Evolutionary conservation across 2,329 filamentous ascomycete species (phyloP).

Genomic region (Teratosphaeria viscida): DNA sequence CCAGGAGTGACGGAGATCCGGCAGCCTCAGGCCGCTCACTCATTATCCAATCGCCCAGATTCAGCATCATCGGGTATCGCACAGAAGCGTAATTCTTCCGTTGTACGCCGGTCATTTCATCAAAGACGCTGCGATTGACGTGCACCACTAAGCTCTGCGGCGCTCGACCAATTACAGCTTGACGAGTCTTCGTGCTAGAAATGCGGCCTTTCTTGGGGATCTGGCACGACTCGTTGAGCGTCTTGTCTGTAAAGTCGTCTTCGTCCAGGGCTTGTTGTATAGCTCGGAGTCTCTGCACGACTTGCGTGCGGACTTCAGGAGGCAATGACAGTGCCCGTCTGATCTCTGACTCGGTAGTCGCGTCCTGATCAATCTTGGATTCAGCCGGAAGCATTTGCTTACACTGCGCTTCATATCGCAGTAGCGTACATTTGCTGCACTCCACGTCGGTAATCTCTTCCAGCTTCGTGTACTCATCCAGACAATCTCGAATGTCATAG

Average conservation of each 20-base stretch:
- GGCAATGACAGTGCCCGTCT: constrained; percentile 24
- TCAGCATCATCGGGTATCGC: constrained; percentile 60
- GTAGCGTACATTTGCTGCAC: constrained; percentile 79
- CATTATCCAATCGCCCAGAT: constrained; percentile 77
- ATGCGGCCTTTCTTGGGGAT: constrained; percentile 54
- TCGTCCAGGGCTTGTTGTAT: constrained; percentile 64
- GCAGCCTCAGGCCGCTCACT: constrained; percentile 23
- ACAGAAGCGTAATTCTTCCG: constrained; percentile 77
- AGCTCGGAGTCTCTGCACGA: constrained; percentile 48
- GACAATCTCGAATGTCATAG: constrained; percentile 65
- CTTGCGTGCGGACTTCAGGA: constrained; percentile 32
- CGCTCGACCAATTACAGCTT: constrained; percentile 72
- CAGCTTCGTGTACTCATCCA: constrained; percentile 75
- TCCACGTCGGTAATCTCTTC: constrained; percentile 84
- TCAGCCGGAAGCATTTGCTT: constrained; percentile 31
- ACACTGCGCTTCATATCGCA: constrained; percentile 46
- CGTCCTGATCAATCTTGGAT: constrained; percentile 11
- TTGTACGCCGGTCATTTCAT: constrained; percentile 67
- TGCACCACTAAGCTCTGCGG: constrained; percentile 76
- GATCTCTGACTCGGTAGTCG: constrained; percentile 3
- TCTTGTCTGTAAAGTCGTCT: constrained; percentile 61
- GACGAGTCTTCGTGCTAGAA: constrained; percentile 75
- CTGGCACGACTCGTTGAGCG: constrained; percentile 35
- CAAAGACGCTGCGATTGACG: constrained; percentile 84
- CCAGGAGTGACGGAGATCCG: background rate